These are phyloP conservation scores for Fusarium multiceps DNA, from an alignment of 2,329 filamentous ascomycete species.

Conservation along the genomic window DNA sequence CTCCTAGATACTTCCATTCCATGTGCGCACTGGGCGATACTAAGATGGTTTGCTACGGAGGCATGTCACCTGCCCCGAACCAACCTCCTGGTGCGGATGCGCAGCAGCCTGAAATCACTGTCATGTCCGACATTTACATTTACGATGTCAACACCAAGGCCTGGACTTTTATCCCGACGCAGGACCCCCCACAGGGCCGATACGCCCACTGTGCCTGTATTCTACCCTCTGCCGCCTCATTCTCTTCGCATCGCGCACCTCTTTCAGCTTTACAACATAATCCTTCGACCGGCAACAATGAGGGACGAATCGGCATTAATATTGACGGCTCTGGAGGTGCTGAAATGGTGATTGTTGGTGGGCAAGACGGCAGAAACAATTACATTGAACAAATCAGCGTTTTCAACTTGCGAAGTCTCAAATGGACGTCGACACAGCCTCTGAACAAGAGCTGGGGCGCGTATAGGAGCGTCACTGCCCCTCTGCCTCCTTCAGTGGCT, in stretches of 20 bases:
- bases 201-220: slow-evolving; percentile 98
- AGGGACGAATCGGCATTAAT: slow-evolving; percentile 86
- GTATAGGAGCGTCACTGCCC: slow-evolving; percentile 94
- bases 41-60: slow-evolving; percentile 97
- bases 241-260: slow-evolving; percentile 85
- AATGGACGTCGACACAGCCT: slow-evolving; percentile 91
- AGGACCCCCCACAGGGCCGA: slow-evolving; percentile 88
- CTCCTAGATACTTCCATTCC: slow-evolving; percentile 96
- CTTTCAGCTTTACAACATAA: slow-evolving; percentile 91
- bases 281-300: slow-evolving; percentile 83
- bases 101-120: slow-evolving; percentile 85
- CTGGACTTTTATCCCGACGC: slow-evolving; percentile 86
- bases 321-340: slow-evolving; percentile 92
- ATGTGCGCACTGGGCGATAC: slow-evolving; percentile 93
- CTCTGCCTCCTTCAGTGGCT: slow-evolving; percentile 74
- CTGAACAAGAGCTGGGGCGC: slow-evolving; percentile 94
- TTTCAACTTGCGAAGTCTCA: slow-evolving; percentile 93
- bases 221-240: slow-evolving; percentile 85
- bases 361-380: slow-evolving; percentile 96
- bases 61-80: slow-evolving; percentile 85
- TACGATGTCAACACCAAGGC: slow-evolving; percentile 85
- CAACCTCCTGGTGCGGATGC: slow-evolving; percentile 59
- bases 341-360: slow-evolving; percentile 97
- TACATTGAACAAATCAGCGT: slow-evolving; percentile 99
- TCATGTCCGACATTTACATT: slow-evolving; percentile 98